Evolutionary conservation across 2,329 filamentous ascomycete species (phyloP).

Genomic region (Elsinoe fawcettii): DNA sequence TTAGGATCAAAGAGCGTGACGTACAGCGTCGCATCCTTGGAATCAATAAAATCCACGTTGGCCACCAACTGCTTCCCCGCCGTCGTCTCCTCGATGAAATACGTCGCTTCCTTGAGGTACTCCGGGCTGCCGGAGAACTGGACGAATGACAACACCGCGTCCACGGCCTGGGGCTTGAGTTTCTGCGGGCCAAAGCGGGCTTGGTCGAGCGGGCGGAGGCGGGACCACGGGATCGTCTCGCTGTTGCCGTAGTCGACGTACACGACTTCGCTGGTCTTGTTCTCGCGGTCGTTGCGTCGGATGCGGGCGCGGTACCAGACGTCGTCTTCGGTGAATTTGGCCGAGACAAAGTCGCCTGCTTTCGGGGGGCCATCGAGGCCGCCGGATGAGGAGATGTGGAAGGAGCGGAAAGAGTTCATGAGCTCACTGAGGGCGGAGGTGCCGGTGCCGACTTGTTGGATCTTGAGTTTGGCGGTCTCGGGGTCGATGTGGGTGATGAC

Average conservation of each 20-base stretch:
- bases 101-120: slow-evolving; percentile 74
- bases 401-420: slow-evolving; percentile 85
- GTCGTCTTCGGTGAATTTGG: slow-evolving; percentile 79
- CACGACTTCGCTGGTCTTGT: slow-evolving; percentile 79
- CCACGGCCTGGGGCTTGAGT: slow-evolving; percentile 77
- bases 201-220: slow-evolving; percentile 71
- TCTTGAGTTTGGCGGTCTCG: slow-evolving; percentile 69
- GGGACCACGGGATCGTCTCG: slow-evolving; percentile 77
- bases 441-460: slow-evolving; percentile 82
- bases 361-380: slow-evolving; percentile 72
- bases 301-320: slow-evolving; percentile 93
- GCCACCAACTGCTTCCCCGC: slow-evolving; percentile 69
- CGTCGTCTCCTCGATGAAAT: slow-evolving; percentile 66
- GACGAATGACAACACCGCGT: slow-evolving; percentile 79
- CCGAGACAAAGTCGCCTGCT: slow-evolving; percentile 82
- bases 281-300: slow-evolving; percentile 83
- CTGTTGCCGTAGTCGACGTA: slow-evolving; percentile 97
- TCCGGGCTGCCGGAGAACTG: slow-evolving; percentile 77
- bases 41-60: slow-evolving; percentile 76
- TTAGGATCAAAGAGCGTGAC: slow-evolving; percentile 82
- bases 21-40: slow-evolving; percentile 72
- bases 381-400: slow-evolving; percentile 80
- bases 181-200: slow-evolving; percentile 71
- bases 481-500: slow-evolving; percentile 82
- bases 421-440: slow-evolving; percentile 77